Base-by-base conservation (phyloP, 208 protist species). In the Leptomonas pyrrhocoris region DNA sequence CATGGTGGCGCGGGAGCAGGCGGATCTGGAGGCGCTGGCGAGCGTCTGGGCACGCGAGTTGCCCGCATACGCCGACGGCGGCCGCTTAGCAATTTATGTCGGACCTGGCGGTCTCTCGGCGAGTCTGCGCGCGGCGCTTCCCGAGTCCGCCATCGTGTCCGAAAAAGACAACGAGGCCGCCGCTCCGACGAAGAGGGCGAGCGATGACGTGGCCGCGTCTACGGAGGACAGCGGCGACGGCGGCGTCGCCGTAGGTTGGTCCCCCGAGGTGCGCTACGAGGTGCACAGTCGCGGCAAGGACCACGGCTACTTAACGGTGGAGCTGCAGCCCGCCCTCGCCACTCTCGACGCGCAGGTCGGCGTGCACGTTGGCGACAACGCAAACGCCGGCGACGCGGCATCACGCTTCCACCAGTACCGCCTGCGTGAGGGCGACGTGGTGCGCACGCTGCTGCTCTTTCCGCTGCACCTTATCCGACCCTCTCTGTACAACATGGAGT, bases 391-490 rank as follows among this genome's bases (percentile, higher is more conserved):
- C 28, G 18, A 15, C 15, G 30, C 0, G 15, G 16, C 48, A 1
- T 15, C 18, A 19, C 3, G n/a, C 42, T 11, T 62, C 0, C 28
- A 62, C 19, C 11, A 60, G 31, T 74, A 57, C n/a, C 57, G 48
- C 53, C 68, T 86, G 28, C 68, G 56, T 1, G 76, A 46, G 13
- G 86, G 87, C 19, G 87, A 91, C 53, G 80, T 80, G 30, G 72
- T 93, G 13, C 68, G 79, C 18, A 66, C 78, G 7, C 74, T 94
- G 50, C 38, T 94, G 1, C 63, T 93, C 38, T 87, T 94, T 43
- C 89, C 89, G 19, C 75, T 94, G 19, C 89, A 94, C 68, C 65
- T 91, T 18, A 31, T 88, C 11, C 84, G 89, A 1, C 89, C 89
- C 38, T 77, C 59, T 21, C 66, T 94, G 48, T 63, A 91, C 71